Evolutionary conservation across 345 rosid genomes (phyloP).

Genomic region (Nasturtium officinale): DNA sequence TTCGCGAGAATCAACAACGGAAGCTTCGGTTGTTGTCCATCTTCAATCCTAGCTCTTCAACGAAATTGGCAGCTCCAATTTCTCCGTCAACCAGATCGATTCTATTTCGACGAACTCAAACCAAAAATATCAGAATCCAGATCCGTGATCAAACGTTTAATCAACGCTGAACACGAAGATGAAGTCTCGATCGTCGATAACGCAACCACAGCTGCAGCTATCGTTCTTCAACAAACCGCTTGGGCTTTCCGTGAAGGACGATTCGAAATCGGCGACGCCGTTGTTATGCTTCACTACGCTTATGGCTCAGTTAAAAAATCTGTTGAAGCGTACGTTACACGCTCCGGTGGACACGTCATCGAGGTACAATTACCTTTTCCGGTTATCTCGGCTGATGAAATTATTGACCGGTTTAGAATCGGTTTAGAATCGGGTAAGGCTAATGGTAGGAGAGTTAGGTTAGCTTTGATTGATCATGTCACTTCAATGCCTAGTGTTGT

Average conservation of each 20-base stretch:
- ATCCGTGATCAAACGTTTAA: constrained; percentile 48
- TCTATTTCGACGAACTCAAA: constrained; percentile 66
- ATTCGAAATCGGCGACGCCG: constrained; percentile 69
- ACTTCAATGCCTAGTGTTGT: constrained; percentile 93
- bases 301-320: constrained; percentile 84
- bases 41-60: constrained; percentile 66
- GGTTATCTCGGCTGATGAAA: constrained; percentile 61
- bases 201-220: constrained; percentile 92
- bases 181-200: constrained; percentile 91
- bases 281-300: constrained; percentile 85
- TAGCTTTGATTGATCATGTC: constrained; percentile 92
- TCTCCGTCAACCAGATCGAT: constrained; percentile 77
- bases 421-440: constrained; percentile 68
- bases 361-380: constrained; percentile 91
- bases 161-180: constrained; percentile 73
- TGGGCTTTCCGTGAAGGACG: constrained; percentile 74
- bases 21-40: constrained; percentile 87
- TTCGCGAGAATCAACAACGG: constrained; percentile 87
- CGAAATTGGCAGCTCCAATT: constrained; percentile 64
- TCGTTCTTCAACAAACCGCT: constrained; percentile 70
- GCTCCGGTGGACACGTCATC: constrained; percentile 81
- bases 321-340: constrained; percentile 80
- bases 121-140: constrained; percentile 62
- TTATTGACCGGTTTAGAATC: constrained; percentile 58
- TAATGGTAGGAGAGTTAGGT: constrained; percentile 68